Evolutionary conservation across 2,329 filamentous ascomycete genomes (phyloP), one percentile per base, ranked within the genome.

Genomic region (Talaromyces albobiverticillius): DNA sequence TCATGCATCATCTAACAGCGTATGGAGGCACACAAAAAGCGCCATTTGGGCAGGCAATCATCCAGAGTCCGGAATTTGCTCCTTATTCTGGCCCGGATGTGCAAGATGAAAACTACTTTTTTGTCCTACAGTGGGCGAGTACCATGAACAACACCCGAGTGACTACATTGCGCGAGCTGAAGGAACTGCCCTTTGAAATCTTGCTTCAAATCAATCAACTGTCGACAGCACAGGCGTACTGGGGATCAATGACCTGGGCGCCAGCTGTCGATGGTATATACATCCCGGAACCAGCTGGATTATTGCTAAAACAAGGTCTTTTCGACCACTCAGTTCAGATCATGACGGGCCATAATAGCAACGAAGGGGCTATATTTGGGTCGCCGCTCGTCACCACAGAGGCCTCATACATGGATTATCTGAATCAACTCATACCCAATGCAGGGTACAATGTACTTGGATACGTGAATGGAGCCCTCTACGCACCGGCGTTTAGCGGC

Each of bases 1-100:
- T 50, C 11, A 67, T 26, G 29, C 23, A 34, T 31, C 49, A 52
- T 34, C 38, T 52, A 7, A 52, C 49, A 23, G 71, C 78, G 1
- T 80, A 13, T 10, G 36, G 23, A 8, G 34, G 34, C 11, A 29
- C 11, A 13, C n/a, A 7, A 11, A 50, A 20, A 31, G 36, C 36
- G 4, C 16, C 34, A 2, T 41, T 50, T 41, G 16, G 3, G 8
- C 36, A 50, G 38, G 47, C 25, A 5, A 31, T 50, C 47, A 42
- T 41, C 4, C 36, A 41, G 7, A 41, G 47, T 29, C 47, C 36
- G 13, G 47, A 34, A 16, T 42, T 50, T 40, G 23, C 47, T 40
- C 36, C 47, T 29, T 40, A 29, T 13, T 11, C 36, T 14, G 25
- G 36, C 4, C 23, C 6, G 7, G n/a, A 41, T 18, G 13, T 41